Evolutionary conservation across 176 grass and related monocot species (phyloP).

Genomic region (Alloteropsis semialata): DNA sequence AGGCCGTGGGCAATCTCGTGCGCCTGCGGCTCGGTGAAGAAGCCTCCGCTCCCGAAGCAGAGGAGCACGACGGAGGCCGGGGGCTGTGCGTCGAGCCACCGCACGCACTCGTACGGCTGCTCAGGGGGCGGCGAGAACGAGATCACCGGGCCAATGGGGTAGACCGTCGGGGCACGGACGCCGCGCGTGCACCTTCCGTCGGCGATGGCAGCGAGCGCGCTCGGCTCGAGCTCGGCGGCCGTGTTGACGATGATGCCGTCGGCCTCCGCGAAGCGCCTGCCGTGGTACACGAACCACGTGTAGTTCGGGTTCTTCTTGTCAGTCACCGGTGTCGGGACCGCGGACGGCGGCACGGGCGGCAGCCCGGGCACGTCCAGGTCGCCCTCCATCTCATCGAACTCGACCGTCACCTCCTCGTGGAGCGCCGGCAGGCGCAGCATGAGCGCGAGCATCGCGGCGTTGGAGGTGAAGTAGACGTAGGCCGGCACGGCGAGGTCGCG

Average conservation of each 20-base stretch:
- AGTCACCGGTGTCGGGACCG: constrained; percentile 3
- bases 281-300: constrained; percentile 39
- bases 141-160: constrained; percentile 34
- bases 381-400: constrained; percentile 33
- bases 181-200: not conserved
- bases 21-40: not conserved
- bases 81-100: constrained; percentile 43
- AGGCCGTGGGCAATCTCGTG: constrained; percentile 10
- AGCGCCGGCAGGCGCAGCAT: constrained; percentile 32
- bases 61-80: constrained; percentile 38
- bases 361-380: constrained; percentile 24
- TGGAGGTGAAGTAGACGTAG: constrained; percentile 44
- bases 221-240: constrained; percentile 28
- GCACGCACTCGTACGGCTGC: constrained; percentile 31
- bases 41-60: constrained; percentile 41
- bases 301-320: constrained; percentile 30
- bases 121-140: not conserved
- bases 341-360: constrained; percentile 10
- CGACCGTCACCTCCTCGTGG: constrained; percentile 25
- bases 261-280: constrained; percentile 23
- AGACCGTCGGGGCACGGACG: constrained; percentile 3
- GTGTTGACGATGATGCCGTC: constrained; percentile 55
- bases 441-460: constrained; percentile 14
- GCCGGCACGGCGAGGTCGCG: constrained; percentile 37
- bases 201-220: not conserved